Evolutionary conservation across 805 yeast species (phyloP).

Genomic region (Metschnikowia aberdeeniae): DNA sequence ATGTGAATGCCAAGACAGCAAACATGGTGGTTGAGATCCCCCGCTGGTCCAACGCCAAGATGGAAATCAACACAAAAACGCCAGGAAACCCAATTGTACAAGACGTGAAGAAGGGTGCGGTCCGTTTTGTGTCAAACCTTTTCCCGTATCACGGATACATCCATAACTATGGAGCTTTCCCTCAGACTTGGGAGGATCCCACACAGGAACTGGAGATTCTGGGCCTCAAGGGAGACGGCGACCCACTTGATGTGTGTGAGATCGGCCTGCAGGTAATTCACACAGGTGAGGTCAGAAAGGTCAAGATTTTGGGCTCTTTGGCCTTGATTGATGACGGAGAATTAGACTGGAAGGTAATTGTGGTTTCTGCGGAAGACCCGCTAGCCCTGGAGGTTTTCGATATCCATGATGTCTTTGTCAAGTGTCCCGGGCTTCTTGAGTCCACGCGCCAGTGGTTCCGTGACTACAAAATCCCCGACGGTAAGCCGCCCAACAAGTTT

Average conservation of each 20-base stretch:
- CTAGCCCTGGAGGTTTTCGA: conserved; percentile 83
- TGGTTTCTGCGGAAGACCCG: conserved; percentile 78
- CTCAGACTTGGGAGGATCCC: conserved; percentile 85
- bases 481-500: conserved; percentile 93
- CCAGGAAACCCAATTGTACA: conserved; percentile 90
- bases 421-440: conserved; percentile 88
- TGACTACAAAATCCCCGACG: conserved; percentile 96
- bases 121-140: conserved; percentile 93
- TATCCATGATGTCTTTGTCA: conserved; percentile 83
- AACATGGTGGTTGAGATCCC: conserved; percentile 94
- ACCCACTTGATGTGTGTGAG: conserved; percentile 92
- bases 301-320: conserved; percentile 89
- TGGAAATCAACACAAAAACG: conserved; percentile 85
- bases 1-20: conserved; percentile 37
- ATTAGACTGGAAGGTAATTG: conserved; percentile 90
- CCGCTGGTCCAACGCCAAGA: conserved; percentile 97
- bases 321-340: conserved; percentile 93
- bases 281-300: conserved; percentile 78
- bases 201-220: conserved; percentile 52
- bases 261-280: conserved; percentile 67
- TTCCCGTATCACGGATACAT: conserved; percentile 99
- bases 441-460: conserved; percentile 98
- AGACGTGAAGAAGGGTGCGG: conserved; percentile 95
- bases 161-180: conserved; percentile 98
- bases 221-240: conserved; percentile 73